phyloP scores from a whole-genome alignment of 108 stramenopile species.

The Discostella pseudostelligera region DNA sequence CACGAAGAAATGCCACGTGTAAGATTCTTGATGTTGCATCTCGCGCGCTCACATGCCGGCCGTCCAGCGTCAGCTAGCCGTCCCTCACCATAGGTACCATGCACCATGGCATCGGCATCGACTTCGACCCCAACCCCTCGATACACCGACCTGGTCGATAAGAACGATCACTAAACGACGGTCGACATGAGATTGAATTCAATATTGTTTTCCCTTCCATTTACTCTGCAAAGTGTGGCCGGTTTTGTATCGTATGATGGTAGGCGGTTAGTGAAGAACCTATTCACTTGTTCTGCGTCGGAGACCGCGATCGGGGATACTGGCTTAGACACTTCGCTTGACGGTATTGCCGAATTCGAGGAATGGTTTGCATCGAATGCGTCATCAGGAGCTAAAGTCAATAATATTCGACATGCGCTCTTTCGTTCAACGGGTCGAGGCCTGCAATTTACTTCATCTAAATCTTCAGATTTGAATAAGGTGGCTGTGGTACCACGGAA shows the following conservation, averaged over 20 bases:
- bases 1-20: no score
- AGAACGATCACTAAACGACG: no score
- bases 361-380: conserved; percentile 53
- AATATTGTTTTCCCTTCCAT: background rate
- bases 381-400: conserved; percentile 15
- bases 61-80: no score
- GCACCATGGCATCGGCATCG: no score
- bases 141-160: no score
- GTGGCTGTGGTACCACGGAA: conserved; percentile 47
- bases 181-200: no score
- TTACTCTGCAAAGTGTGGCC: background rate
- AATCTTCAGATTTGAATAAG: conserved; percentile 27
- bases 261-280: background rate
- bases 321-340: conserved; percentile 28
- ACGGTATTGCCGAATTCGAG: conserved; percentile 57
- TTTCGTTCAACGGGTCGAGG: conserved; percentile 57
- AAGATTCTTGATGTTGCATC: no score
- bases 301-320: conserved; percentile 8
- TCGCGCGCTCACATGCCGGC: no score
- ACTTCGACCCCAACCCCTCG: no score
- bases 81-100: no score
- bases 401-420: conserved; percentile 40
- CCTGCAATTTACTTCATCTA: conserved; percentile 37
- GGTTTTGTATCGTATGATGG: background rate
- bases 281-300: background rate